Evolutionary conservation across 179 eudicot genomes (phyloP).

Genomic region (Silene noctiflora): DNA sequence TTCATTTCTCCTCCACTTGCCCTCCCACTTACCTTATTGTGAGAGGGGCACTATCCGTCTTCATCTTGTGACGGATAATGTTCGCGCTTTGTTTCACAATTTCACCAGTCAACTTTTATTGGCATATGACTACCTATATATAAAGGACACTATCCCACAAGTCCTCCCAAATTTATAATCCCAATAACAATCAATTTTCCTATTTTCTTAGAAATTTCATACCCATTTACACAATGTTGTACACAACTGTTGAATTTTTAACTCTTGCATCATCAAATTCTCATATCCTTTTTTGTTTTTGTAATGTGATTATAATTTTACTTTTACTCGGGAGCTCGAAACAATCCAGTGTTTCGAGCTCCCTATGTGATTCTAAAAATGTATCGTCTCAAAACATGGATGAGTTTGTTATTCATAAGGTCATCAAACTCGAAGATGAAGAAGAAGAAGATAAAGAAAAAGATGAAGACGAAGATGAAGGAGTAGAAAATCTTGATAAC

Average conservation of each 20-base stretch:
- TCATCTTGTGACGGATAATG: too few relatives aligned
- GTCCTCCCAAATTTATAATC: neutral
- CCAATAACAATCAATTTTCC: neutral
- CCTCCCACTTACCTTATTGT: too few relatives aligned
- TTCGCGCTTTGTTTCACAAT: too few relatives aligned
- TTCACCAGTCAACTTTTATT: neutral
- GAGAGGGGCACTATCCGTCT: too few relatives aligned
- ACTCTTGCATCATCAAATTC: slow-evolving; percentile 27
- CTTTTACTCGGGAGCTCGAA: slow-evolving; percentile 17
- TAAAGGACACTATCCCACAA: neutral
- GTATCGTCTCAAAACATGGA: neutral
- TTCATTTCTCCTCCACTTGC: too few relatives aligned
- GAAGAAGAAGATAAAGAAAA: neutral
- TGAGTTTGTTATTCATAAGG: too few relatives aligned
- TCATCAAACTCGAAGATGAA: neutral
- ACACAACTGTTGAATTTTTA: slow-evolving; percentile 30
- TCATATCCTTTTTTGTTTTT: slow-evolving; percentile 32
- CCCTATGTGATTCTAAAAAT: neutral
- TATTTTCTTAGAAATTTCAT: neutral
- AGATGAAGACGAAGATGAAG: neutral
- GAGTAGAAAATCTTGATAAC: neutral
- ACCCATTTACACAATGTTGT: slow-evolving; percentile 17
- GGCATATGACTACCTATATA: neutral
- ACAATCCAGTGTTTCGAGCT: neutral
- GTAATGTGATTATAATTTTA: slow-evolving; percentile 27